phyloP scores from a whole-genome alignment of 2,329 filamentous ascomycete species.

The Colletotrichum sidae region DNA sequence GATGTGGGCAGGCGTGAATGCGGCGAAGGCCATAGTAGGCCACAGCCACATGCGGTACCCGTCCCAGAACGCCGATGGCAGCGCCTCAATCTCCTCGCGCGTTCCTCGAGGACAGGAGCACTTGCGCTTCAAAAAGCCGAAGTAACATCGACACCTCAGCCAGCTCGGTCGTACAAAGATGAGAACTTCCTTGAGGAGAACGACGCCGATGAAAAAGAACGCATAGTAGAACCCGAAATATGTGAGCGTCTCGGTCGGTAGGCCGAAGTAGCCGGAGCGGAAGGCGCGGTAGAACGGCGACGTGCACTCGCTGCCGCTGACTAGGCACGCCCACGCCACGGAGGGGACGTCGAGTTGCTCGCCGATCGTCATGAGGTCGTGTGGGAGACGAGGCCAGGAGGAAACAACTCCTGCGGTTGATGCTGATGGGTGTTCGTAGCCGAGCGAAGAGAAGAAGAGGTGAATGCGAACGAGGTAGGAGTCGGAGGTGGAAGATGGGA shows the following conservation, averaged over 20 bases:
- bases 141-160: slow-evolving; percentile 35
- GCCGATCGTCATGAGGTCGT: slow-evolving; percentile 27
- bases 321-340: slow-evolving; percentile 33
- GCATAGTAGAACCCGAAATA: not conserved
- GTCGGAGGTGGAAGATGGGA: slow-evolving; percentile 3
- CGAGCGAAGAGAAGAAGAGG: slow-evolving; percentile 32
- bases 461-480: slow-evolving; percentile 33
- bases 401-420: slow-evolving; percentile 18
- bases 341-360: slow-evolving; percentile 11
- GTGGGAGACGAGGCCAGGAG: slow-evolving; percentile 22
- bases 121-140: slow-evolving; percentile 24
- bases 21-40: slow-evolving; percentile 6
- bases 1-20: not conserved
- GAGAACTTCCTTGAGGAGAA: slow-evolving; percentile 15
- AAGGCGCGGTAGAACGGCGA: slow-evolving; percentile 32
- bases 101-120: slow-evolving; percentile 36
- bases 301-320: slow-evolving; percentile 16
- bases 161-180: slow-evolving; percentile 24
- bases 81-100: slow-evolving; percentile 33
- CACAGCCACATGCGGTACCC: slow-evolving; percentile 33
- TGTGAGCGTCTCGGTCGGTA: not conserved
- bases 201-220: not conserved
- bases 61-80: slow-evolving; percentile 34
- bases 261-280: not conserved
- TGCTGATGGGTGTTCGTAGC: slow-evolving; percentile 31